Base-by-base conservation (phyloP, 1,284 basidiomycete species). In the Tilletia setariae region DNA sequence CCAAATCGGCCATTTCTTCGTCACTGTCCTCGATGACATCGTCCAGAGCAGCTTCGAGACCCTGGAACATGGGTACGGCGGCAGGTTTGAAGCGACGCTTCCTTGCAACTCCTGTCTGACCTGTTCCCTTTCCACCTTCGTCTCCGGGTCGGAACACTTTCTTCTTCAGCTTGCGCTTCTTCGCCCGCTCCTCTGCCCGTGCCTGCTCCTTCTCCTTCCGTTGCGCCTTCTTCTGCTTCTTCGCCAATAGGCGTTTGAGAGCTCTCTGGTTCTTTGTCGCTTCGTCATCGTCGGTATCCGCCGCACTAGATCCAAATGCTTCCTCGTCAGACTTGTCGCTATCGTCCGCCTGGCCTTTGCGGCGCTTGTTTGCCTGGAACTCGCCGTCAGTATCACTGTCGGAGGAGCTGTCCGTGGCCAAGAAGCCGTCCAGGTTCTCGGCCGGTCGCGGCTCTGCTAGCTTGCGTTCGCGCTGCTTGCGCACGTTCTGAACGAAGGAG, bases 21-120 rank as follows among this genome's bases (percentile, higher is more conserved):
- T 80, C 78, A 47, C 76, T 78, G 68, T 80, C 77, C 42, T 79
- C 74, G 69, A 79, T 79, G 28, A 74, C 75, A 64, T 79, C 78
- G 59, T 77, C 70, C 56, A 61, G 56, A 7, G 56, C 56, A 21
- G 25, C 56, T 16, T 61, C 56, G 15, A 61, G 28, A 19, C 56
- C 56, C n/a, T 32, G 30, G 56, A 61, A 61, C 56, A 61, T 61
- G 15, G 56, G 56, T 2, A 35, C 56, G 2, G 32, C 56, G 16
- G 56, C 56, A 35, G 32, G 56, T 21, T 61, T 72, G 66, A 13
- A 63, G 72, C 62, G 75, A 72, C 44, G 47, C 25, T 15, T 23
- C 19, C 64, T 2, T 3, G 16, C 35, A 13, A 28, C 46, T 2
- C 28, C 49, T 1, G 46, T 46, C 30, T 23, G 61, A 32, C 16